Percentiles rank a stretch among this genome's conserved stretches.
These are phyloP conservation scores for Camillea tinctor DNA, from an alignment of 2,329 filamentous ascomycete genomes.

Conservation along the genomic window DNA sequence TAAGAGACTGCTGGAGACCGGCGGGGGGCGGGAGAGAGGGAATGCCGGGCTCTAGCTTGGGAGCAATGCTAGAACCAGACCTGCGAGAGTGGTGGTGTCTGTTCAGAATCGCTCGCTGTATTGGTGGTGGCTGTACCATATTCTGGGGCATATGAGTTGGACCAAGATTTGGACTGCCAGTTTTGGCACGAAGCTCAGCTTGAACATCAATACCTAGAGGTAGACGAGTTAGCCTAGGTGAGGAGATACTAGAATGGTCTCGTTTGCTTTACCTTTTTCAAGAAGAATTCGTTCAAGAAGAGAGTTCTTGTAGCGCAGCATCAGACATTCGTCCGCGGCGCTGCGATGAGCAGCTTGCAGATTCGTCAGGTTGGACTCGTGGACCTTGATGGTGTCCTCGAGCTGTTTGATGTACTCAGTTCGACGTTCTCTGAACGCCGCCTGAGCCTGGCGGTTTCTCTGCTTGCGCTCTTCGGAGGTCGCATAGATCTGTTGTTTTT, in stretches of 20 bases:
- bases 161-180: conserved; percentile 77
- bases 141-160: conserved; percentile 67
- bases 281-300: conserved; percentile 90
- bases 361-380: conserved; percentile 90
- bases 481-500: conserved; percentile 80
- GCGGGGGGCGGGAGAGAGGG: conserved; percentile 45
- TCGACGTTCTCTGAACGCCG: conserved; percentile 91
- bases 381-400: conserved; percentile 93
- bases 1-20: conserved; percentile 53
- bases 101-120: conserved; percentile 79
- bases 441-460: conserved; percentile 93
- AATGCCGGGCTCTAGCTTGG: conserved; percentile 63
- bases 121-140: conserved; percentile 70
- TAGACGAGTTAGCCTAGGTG: conserved; percentile 1
- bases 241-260: too few species aligned
- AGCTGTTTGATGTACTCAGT: conserved; percentile 99
- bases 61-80: conserved; percentile 71
- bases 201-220: conserved; percentile 90
- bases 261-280: conserved; percentile 89
- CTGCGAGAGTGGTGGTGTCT: conserved; percentile 69
- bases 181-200: conserved; percentile 90
- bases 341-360: conserved; percentile 92
- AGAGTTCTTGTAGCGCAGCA: conserved; percentile 98
- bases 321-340: conserved; percentile 93
- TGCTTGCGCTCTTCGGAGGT: conserved; percentile 99